Base-by-base conservation (phyloP, 495 filamentous ascomycete genomes). In the Jackrogersella minutella region DNA sequence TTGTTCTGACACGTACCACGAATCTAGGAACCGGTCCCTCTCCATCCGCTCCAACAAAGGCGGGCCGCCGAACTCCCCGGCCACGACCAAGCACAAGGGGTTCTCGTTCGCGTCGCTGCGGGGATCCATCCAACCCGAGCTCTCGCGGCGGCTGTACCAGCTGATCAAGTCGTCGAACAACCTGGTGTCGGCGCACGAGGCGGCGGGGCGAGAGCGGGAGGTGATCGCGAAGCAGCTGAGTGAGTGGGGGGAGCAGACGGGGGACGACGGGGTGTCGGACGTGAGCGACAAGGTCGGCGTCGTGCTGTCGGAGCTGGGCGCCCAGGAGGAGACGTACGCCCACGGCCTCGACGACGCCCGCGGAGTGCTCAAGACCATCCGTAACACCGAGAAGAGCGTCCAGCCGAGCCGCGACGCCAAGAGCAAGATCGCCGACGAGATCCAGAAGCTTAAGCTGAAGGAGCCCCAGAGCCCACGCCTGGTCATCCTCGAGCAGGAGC, bases 251-350 rank as follows among this genome's bases (percentile, higher is more conserved):
- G 93, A 97, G 75, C 84, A 88, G 39, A 95, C 93, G 2, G 82
- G 84, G 3, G 95, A 99, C 73, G 93, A 95, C 44, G 87, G 88
- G 34, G 79, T 99, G 68, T 91, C 87, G 7, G 94, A 97, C 74
- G 84, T 99, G 57, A 89, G 89, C 59, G 96, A 98, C 80, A 98
- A 98, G 79, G 79, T 99, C 39, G 96, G 92, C 28, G 95, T 98
- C 30, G 79, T 99, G 71, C 80, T 99, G 50, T 87, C 89, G 0
- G 95, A 97, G 80, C 83, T 99, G 31, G 95, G 93, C 34, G 90
- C 95, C 72, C 93, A 96, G 78, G 95, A 98, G 71, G 93, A 97
- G 64, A 65, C 82, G 33, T 97, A 92, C 77, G 93, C 93, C 14
- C 87, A 91, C 76, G 90, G 90, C 41, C 74, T 97, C 37, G 96